Evolutionary conservation across 768 basidiomycete species (phyloP).

Genomic region (Cubamyces sp.): DNA sequence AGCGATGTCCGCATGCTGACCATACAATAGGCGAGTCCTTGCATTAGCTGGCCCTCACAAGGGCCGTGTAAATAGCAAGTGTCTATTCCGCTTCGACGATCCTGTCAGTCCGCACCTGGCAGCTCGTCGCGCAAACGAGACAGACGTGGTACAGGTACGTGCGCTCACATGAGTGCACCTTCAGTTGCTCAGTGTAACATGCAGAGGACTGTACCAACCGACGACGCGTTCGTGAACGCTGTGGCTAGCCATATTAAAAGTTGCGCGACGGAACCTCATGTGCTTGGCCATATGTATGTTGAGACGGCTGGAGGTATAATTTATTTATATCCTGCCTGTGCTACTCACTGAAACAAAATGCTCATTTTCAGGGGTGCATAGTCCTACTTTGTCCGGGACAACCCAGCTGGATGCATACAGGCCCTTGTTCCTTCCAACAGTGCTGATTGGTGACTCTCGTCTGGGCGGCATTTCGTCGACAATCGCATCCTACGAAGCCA

Average conservation of each 20-base stretch:
- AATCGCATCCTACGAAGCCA: conserved; percentile 90
- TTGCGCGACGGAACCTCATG: conserved; percentile 44
- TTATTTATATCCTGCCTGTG: background rate
- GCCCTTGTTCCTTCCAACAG: conserved; percentile 82
- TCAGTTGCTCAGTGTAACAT: background rate
- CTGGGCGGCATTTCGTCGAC: conserved; percentile 96
- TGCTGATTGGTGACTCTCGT: conserved; percentile 85
- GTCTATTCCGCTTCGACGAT: conserved; percentile 82
- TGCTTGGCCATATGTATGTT: conserved; percentile 68
- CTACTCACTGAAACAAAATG: background rate
- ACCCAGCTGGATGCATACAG: conserved; percentile 88
- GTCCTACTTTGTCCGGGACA: conserved; percentile 80
- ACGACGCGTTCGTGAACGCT: conserved; percentile 66
- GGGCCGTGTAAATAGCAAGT: conserved; percentile 58
- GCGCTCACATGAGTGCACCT: background rate
- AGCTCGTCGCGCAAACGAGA: conserved; percentile 51
- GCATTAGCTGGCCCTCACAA: conserved; percentile 49
- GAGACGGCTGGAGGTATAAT: conserved; percentile 93
- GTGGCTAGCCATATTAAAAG: conserved; percentile 64
- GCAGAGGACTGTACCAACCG: conserved; percentile 51
- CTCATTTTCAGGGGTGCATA: conserved; percentile 75
- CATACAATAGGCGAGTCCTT: conserved; percentile 61
- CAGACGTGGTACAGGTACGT: conserved; percentile 35
- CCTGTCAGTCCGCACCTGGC: conserved; percentile 96
- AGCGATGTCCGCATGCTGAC: background rate